A percentile compares a stretch with the other conserved stretches of the same genome.
These are phyloP conservation scores for Rusavskia elegans DNA, from an alignment of 495 filamentous ascomycete species.

Conservation along the genomic window DNA sequence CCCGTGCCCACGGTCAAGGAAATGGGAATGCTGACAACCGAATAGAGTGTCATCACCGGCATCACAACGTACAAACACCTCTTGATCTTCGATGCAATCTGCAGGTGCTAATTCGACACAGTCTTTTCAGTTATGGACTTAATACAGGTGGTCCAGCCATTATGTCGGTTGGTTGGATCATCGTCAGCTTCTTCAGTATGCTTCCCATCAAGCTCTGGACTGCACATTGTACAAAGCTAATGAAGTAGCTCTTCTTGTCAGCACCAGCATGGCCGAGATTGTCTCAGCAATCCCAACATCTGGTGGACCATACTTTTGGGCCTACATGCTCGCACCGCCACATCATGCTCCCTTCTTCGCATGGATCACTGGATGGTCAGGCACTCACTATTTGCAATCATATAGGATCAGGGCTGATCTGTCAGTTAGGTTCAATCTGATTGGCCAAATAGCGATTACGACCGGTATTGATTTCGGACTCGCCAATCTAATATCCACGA, in stretches of 20 bases:
- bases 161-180: conserved; percentile 37
- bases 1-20: too few relatives aligned
- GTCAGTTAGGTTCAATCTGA: conserved; percentile 38
- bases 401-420: too few relatives aligned
- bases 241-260: conserved; percentile 30
- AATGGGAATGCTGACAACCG: too few relatives aligned
- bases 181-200: conserved; percentile 35
- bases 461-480: conserved; percentile 48
- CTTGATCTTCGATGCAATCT: background rate
- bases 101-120: conserved; percentile 11
- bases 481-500: conserved; percentile 40
- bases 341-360: conserved; percentile 40
- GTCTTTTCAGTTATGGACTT: conserved; percentile 35
- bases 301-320: conserved; percentile 53
- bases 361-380: conserved; percentile 48
- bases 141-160: conserved; percentile 39
- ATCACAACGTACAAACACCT: conserved; percentile 27
- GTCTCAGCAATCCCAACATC: conserved; percentile 46
- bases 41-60: conserved; percentile 43
- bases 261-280: conserved; percentile 47
- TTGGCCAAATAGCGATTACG: conserved; percentile 47
- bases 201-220: background rate
- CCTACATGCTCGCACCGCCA: conserved; percentile 40
- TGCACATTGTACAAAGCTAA: background rate
- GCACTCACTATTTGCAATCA: background rate